These are phyloP conservation scores for Sporothrix inflata DNA, from an alignment of 2,329 filamentous ascomycete species.

Conservation along the genomic window DNA sequence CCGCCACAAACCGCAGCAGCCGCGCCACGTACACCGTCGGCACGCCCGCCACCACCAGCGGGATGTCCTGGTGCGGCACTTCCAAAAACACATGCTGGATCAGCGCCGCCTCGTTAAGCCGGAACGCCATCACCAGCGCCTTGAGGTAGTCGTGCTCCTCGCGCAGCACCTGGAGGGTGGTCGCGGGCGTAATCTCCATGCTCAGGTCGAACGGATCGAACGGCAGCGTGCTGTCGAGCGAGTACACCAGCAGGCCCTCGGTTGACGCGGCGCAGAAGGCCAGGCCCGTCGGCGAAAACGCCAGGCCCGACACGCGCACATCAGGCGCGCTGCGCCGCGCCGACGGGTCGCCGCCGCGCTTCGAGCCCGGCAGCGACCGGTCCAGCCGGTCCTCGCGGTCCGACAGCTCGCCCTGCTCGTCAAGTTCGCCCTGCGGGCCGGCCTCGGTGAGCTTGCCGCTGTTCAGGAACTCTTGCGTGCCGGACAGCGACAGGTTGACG, in stretches of 20 bases:
- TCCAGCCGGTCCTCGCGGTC: constrained; percentile 86
- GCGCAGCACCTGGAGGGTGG: constrained; percentile 70
- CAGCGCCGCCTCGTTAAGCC: constrained; percentile 82
- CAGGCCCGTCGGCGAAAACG: constrained; percentile 85
- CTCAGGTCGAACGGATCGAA: constrained; percentile 98
- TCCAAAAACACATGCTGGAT: constrained; percentile 85
- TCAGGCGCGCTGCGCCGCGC: constrained; percentile 75
- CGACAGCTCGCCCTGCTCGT: constrained; percentile 84
- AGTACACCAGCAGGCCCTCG: constrained; percentile 92
- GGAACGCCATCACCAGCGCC: constrained; percentile 95
- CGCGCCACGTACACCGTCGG: constrained; percentile 85
- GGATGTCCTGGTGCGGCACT: constrained; percentile 74
- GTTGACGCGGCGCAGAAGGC: constrained; percentile 95
- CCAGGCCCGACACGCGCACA: constrained; percentile 80
- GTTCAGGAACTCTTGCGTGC: constrained; percentile 96
- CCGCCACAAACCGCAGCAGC: constrained; percentile 82
- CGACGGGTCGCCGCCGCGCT: constrained; percentile 80
- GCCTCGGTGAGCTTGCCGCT: constrained; percentile 90
- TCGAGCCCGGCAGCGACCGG: constrained; percentile 78
- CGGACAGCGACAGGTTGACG: constrained; percentile 91
- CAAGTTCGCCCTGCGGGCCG: constrained; percentile 80
- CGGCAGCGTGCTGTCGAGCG: constrained; percentile 77
- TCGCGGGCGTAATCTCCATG: constrained; percentile 87
- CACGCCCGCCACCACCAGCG: constrained; percentile 75
- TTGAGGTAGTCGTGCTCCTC: constrained; percentile 80